Evolutionary conservation across 331 rosid species (phyloP).

Genomic region (Erythrophleum ivorense): DNA sequence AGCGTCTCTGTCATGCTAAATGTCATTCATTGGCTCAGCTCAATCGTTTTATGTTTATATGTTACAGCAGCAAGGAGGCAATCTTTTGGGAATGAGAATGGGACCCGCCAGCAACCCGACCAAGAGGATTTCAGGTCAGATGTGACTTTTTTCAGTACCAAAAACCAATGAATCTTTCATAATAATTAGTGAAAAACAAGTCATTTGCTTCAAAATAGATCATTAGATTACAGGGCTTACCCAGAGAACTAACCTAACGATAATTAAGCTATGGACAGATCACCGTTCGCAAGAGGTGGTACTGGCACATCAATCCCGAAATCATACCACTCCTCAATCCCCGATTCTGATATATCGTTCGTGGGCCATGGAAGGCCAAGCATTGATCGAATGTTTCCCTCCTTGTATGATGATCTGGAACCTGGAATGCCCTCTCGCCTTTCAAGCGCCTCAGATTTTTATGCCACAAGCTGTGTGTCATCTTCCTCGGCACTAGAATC

Average conservation of each 20-base stretch:
- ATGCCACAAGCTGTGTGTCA: conserved; percentile 45
- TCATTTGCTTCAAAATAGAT: neutral
- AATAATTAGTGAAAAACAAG: no score
- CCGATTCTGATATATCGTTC: conserved; percentile 68
- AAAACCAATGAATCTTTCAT: no score
- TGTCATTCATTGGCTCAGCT: no score
- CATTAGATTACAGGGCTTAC: neutral
- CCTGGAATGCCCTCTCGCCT: conserved; percentile 40
- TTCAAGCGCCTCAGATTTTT: conserved; percentile 60
- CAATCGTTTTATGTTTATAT: neutral
- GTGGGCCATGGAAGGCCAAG: conserved; percentile 74
- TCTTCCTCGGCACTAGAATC: neutral
- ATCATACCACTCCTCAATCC: conserved; percentile 44
- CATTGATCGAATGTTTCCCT: conserved; percentile 50
- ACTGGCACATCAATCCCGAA: conserved; percentile 46
- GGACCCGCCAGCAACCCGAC: neutral
- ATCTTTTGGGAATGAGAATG: neutral
- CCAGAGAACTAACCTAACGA: conserved; percentile 30
- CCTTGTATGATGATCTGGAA: conserved; percentile 49
- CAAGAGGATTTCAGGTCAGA: conserved; percentile 60
- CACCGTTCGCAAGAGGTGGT: conserved; percentile 62
- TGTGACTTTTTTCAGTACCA: neutral
- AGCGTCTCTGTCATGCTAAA: no score
- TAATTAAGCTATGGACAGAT: conserved; percentile 47
- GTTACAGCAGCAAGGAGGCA: conserved; percentile 44